Base-by-base conservation (phyloP, 768 basidiomycete genomes). In the Sarcomyxa edulis region DNA sequence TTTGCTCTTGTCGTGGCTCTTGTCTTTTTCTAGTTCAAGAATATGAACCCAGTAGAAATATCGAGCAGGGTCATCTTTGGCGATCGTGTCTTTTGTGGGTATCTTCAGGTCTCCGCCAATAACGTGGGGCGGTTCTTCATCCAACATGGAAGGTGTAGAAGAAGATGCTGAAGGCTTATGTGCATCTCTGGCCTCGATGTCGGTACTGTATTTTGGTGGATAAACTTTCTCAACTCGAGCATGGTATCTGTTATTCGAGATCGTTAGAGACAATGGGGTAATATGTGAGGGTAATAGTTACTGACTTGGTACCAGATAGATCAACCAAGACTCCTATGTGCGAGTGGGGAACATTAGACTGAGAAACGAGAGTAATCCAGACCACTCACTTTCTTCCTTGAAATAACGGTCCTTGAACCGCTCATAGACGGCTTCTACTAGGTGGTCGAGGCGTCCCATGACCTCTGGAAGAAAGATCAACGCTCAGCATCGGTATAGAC, bases 351-450 rank as follows among this genome's bases (percentile, higher is more conserved):
- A 15, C 37, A 21, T 24, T 12, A 28, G 39, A 14, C 9, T n/a
- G 12, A 28, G 10, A 22, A 20, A 10, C 6, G 2, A 40, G 39
- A 29, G 29, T 21, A 22, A 18, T 31, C 12, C n/a, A 40, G 40
- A 37, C 31, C 41, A 78, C 92, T 44, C 53, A 94, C 92, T 84
- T 64, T 99, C 96, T 49, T 80, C 82, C 29, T 75, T 66, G 61
- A 92, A 98, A 62, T 92, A 99, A 21, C 96, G 78, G 65, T 98
- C 88, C 52, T 93, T 92, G 74, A 92, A 98, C 37, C 96, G 84
- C 47, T 97, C 94, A 53, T 81, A 96, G 26, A 97, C 88, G 35
- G 85, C 83, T 59, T 99, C 96, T 12, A 95, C 92, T 14, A 99
- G 71, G 53, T 88, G 87, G 64, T 99, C 95, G 39, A 98, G 69